These are phyloP conservation scores for Trametes villosa DNA, from an alignment of 768 basidiomycete genomes.

Conservation along the genomic window DNA sequence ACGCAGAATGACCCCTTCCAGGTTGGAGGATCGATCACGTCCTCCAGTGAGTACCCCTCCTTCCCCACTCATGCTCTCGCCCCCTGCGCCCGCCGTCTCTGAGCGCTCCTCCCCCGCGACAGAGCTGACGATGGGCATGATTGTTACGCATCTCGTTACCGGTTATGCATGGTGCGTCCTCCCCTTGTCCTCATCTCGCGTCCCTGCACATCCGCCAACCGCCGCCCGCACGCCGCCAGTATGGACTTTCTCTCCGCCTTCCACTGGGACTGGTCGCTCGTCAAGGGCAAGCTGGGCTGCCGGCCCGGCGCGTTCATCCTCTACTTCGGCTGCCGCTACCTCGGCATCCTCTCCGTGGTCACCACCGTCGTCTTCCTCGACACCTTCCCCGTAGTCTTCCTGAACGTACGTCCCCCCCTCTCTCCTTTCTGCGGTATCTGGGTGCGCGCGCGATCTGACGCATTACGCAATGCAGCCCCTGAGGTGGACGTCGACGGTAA, in stretches of 20 bases:
- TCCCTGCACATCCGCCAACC: not conserved
- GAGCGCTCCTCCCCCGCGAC: too few relatives aligned
- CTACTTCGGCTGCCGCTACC: slow-evolving; percentile 15
- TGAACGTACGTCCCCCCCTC: not conserved
- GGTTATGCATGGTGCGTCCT: slow-evolving; percentile 14
- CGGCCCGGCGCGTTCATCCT: slow-evolving; percentile 3
- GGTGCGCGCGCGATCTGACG: too few relatives aligned
- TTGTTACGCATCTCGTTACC: slow-evolving; percentile 5
- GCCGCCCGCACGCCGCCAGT: not conserved
- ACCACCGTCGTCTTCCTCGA: slow-evolving; percentile 2
- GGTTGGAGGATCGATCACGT: not conserved
- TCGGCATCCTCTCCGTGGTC: slow-evolving; percentile 6
- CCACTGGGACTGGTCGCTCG: slow-evolving; percentile 9
- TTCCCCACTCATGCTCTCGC: not conserved
- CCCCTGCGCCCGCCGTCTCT: not conserved
- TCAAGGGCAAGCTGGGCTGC: slow-evolving; percentile 6
- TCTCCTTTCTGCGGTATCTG: too few relatives aligned
- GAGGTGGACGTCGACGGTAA: not conserved
- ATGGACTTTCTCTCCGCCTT: slow-evolving; percentile 10
- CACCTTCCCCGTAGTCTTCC: not conserved
- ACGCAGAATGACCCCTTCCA: slow-evolving; percentile 11
- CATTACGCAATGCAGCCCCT: not conserved
- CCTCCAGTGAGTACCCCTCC: not conserved
- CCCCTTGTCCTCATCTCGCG: not conserved
- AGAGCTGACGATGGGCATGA: slow-evolving; percentile 4